These are phyloP conservation scores for Globisporangium recalcitrans DNA, from an alignment of 352 stramenopile species.

Conservation along the genomic window DNA sequence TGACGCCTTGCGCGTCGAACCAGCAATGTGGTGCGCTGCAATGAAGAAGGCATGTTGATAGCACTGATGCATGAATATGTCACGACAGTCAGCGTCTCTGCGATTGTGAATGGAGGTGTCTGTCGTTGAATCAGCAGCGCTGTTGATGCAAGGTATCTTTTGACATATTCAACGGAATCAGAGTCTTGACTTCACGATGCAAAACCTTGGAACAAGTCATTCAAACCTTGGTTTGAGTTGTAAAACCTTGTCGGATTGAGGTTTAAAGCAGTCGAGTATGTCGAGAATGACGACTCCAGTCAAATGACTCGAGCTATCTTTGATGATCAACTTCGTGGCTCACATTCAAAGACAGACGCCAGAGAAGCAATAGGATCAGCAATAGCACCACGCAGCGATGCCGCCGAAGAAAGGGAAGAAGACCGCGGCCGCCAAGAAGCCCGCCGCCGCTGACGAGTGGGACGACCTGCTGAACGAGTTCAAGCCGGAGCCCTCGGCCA, in stretches of 20 bases:
- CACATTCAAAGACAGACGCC: neutral
- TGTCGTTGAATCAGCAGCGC: too few relatives aligned
- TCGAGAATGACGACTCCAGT: neutral
- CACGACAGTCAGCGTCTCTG: too few relatives aligned
- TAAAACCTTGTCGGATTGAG: neutral
- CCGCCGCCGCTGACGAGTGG: conserved; percentile 44
- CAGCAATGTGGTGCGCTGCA: too few relatives aligned
- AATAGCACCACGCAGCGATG: conserved; percentile 28
- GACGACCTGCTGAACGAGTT: conserved; percentile 79
- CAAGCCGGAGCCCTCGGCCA: conserved; percentile 19
- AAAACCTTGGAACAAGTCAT: neutral
- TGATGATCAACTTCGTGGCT: neutral
- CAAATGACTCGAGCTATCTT: too few relatives aligned
- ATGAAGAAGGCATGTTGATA: too few relatives aligned
- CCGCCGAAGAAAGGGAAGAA: conserved; percentile 81
- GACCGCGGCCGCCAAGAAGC: conserved; percentile 53
- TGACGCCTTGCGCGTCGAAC: too few relatives aligned
- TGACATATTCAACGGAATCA: neutral
- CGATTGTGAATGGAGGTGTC: too few relatives aligned
- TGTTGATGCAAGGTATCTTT: too few relatives aligned
- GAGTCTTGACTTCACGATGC: neutral
- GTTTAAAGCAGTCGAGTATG: neutral
- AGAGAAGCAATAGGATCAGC: neutral
- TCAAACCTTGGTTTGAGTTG: too few relatives aligned
- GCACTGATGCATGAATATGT: too few relatives aligned